Conservation (phyloP, 2,329 filamentous ascomycete genomes). For the Exophiala phaeomuriformis region DNA sequence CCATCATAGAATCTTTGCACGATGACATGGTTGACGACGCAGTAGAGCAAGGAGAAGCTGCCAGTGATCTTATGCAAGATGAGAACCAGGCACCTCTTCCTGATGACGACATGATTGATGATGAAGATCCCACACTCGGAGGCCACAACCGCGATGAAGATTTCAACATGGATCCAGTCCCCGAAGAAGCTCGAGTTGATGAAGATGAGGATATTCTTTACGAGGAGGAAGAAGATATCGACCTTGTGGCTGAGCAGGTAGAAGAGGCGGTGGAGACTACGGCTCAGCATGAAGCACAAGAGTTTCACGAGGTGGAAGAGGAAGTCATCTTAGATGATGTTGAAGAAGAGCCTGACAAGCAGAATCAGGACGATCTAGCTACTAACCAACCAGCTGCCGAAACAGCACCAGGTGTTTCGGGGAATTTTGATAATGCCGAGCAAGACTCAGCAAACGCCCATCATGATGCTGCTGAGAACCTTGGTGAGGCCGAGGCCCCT, state of each 20-base stretch:
- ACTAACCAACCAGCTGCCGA: conserved; percentile 1
- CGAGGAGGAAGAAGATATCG: conserved; percentile 21
- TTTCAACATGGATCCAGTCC: conserved; percentile 18
- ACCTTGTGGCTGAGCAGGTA: not conserved
- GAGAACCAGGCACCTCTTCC: conserved; percentile 34
- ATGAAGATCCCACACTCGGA: conserved; percentile 27
- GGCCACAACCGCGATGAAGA: conserved; percentile 8
- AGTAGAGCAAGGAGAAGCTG: conserved; percentile 29
- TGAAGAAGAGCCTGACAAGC: conserved; percentile 4
- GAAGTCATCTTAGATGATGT: conserved; percentile 11
- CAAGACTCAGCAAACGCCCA: not conserved
- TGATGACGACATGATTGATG: conserved; percentile 34
- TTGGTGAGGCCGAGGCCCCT: not conserved
- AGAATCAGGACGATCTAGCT: conserved; percentile 1
- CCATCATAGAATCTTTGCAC: conserved; percentile 17
- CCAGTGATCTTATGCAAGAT: conserved; percentile 26
- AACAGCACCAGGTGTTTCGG: not conserved
- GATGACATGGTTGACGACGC: conserved; percentile 25
- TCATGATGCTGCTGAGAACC: not conserved
- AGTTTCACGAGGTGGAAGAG: conserved; percentile 3
- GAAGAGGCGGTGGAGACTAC: conserved; percentile 7
- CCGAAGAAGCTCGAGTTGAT: conserved; percentile 14
- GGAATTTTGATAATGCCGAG: conserved; percentile 3
- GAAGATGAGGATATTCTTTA: conserved; percentile 25
- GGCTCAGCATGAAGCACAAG: not conserved